These are phyloP conservation scores for Pezizomycotina sp. DNA, from an alignment of 2,329 filamentous ascomycete genomes.

Conservation along the genomic window DNA sequence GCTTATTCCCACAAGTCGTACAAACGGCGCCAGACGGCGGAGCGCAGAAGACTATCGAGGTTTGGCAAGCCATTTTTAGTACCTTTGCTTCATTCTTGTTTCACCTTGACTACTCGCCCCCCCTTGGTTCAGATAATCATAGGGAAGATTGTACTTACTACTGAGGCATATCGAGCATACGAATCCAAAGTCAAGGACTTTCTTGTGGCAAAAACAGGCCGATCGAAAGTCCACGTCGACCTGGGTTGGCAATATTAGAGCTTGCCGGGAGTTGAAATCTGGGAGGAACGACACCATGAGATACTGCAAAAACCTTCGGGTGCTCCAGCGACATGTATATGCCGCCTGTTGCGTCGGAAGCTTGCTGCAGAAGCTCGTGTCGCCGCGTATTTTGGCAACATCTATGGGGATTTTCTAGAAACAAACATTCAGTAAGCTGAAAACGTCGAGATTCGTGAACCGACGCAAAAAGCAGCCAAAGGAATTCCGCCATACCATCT, in stretches of 20 bases:
- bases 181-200: slow-evolving; percentile 78
- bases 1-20: slow-evolving; percentile 64
- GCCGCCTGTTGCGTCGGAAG: slow-evolving; percentile 54
- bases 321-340: slow-evolving; percentile 47
- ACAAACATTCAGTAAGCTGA: background rate
- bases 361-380: slow-evolving; percentile 92
- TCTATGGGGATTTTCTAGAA: slow-evolving; percentile 69
- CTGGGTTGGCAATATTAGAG: slow-evolving; percentile 61
- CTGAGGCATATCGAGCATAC: slow-evolving; percentile 93
- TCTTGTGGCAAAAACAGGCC: slow-evolving; percentile 93
- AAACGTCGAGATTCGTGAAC: background rate
- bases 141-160: slow-evolving; percentile 35
- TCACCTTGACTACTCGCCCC: background rate
- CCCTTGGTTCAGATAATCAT: background rate
- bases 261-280: slow-evolving; percentile 45
- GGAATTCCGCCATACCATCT: slow-evolving; percentile 21
- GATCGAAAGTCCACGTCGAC: slow-evolving; percentile 88
- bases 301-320: slow-evolving; percentile 70
- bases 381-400: slow-evolving; percentile 68
- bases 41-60: slow-evolving; percentile 50
- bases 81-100: background rate
- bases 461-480: background rate
- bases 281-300: slow-evolving; percentile 84
- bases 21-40: slow-evolving; percentile 50
- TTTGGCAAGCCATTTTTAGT: slow-evolving; percentile 12